Conservation (phyloP, 1,284 basidiomycete species). For the Wallemia mellicola region DNA sequence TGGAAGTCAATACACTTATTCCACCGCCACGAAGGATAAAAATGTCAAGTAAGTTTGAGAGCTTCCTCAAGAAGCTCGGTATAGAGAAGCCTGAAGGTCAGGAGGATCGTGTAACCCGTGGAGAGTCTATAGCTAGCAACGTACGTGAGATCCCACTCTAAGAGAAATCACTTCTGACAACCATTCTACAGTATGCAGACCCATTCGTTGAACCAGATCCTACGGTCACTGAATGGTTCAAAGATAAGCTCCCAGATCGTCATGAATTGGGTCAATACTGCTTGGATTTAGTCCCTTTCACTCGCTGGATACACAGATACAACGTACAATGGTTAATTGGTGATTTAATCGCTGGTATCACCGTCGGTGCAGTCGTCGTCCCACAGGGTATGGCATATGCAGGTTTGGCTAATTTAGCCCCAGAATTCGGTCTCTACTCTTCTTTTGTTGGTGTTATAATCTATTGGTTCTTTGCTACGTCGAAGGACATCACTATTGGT, state of each 20-base stretch:
- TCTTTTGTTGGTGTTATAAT: constrained; percentile 65
- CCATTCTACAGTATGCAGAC: not conserved
- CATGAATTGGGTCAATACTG: constrained; percentile 1
- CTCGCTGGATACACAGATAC: constrained; percentile 1
- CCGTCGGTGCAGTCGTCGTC: constrained; percentile 68
- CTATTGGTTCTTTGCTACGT: constrained; percentile 72
- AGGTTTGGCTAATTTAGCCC: constrained; percentile 50
- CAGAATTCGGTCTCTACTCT: constrained; percentile 81
- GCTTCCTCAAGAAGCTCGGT: not conserved
- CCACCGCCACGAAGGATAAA: too few species aligned
- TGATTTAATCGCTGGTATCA: constrained; percentile 59
- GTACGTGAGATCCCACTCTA: too few species aligned
- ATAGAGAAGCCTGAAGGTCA: not conserved
- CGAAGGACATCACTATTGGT: constrained; percentile 62
- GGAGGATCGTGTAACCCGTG: not conserved
- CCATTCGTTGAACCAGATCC: not conserved
- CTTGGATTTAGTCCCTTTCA: not conserved
- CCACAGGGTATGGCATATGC: constrained; percentile 38
- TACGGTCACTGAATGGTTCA: not conserved
- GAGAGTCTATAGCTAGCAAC: not conserved
- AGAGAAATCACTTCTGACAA: too few species aligned
- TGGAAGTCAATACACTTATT: too few species aligned
- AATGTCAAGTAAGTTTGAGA: too few species aligned
- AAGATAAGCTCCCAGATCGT: not conserved
- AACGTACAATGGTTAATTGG: constrained; percentile 18